Conservation (phyloP, 305 asterid genomes). For the Fraxinus paxiana region DNA sequence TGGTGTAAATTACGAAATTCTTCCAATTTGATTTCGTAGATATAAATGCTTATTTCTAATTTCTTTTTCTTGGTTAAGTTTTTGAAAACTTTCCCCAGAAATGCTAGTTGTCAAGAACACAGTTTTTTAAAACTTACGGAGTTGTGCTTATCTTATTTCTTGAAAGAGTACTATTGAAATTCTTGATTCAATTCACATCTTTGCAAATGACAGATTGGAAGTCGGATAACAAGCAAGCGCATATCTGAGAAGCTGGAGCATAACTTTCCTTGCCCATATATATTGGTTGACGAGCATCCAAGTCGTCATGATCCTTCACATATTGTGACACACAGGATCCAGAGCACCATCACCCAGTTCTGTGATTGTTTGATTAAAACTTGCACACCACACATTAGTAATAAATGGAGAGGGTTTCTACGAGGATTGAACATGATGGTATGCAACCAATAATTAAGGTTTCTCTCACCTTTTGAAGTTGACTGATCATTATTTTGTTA, state of each 20-base stretch:
- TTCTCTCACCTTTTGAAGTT: neutral
- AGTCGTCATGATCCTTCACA: slow-evolving; percentile 93
- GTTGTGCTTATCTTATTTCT: slow-evolving; percentile 4
- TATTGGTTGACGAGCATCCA: slow-evolving; percentile 89
- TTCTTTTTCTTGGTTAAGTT: neutral
- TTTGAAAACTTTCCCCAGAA: neutral
- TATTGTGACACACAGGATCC: slow-evolving; percentile 74
- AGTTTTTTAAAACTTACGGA: neutral
- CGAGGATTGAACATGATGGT: slow-evolving; percentile 71
- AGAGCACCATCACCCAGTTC: slow-evolving; percentile 54
- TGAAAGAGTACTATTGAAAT: slow-evolving; percentile 15
- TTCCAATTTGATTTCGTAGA: neutral
- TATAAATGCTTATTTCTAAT: neutral
- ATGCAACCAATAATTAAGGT: slow-evolving; percentile 22
- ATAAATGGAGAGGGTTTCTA: slow-evolving; percentile 49
- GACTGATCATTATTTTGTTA: neutral
- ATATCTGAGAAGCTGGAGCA: slow-evolving; percentile 73
- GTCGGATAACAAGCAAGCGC: slow-evolving; percentile 85
- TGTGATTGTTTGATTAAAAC: slow-evolving; percentile 49
- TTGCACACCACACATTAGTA: slow-evolving; percentile 37
- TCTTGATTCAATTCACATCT: slow-evolving; percentile 22
- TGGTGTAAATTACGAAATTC: neutral
- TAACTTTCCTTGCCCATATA: slow-evolving; percentile 64
- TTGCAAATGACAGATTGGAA: slow-evolving; percentile 65
- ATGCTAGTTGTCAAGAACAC: neutral